These are phyloP conservation scores for Xylaria flabelliformis DNA, from an alignment of 495 filamentous ascomycete genomes.

Conservation along the genomic window DNA sequence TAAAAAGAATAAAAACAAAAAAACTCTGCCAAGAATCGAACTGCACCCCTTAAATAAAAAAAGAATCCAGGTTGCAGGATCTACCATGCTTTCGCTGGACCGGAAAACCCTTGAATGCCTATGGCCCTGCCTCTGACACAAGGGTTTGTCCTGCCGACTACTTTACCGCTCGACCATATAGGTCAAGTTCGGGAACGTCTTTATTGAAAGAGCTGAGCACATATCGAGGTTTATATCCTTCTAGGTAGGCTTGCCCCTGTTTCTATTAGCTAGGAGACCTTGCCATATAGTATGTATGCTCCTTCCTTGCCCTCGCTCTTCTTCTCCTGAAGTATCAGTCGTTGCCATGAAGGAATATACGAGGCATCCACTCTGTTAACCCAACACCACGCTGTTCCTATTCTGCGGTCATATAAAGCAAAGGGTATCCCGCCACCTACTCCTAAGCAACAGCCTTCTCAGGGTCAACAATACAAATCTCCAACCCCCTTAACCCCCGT, in stretches of 20 bases:
- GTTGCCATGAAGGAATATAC: neutral
- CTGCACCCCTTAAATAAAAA: neutral
- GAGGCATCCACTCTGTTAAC: neutral
- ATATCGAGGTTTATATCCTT: neutral
- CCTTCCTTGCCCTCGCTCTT: neutral
- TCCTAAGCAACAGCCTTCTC: neutral
- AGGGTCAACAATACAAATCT: constrained; percentile 26
- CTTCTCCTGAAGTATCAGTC: neutral
- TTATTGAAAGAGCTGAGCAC: neutral
- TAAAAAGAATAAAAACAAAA: neutral
- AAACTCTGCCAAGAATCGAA: neutral
- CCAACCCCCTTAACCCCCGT: constrained; percentile 29
- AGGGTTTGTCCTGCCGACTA: constrained; percentile 6
- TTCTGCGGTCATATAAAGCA: neutral
- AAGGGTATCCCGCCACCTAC: neutral
- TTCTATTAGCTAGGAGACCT: neutral
- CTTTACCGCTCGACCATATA: neutral
- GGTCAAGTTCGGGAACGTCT: neutral
- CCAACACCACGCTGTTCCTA: neutral
- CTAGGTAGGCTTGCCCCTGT: neutral
- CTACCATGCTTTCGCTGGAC: neutral
- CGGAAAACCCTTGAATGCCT: constrained; percentile 4
- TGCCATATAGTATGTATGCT: neutral
- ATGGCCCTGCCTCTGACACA: constrained; percentile 5
- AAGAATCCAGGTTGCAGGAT: neutral